Conservation (phyloP, 1,284 basidiomycete species). For the Malassezia pachydermatis region DNA sequence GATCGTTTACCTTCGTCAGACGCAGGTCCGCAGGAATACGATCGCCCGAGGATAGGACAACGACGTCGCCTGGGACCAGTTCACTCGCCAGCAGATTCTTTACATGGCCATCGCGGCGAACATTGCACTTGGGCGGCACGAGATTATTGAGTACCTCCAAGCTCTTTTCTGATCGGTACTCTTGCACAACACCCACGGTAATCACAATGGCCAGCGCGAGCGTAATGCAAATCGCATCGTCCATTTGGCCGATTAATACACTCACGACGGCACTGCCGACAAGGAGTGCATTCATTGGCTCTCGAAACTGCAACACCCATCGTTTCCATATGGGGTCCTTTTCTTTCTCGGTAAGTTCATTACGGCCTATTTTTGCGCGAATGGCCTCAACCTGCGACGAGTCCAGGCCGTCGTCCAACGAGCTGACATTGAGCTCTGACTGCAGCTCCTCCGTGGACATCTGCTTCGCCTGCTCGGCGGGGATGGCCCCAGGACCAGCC, state of each 20-base stretch:
- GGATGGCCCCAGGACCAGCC: not conserved
- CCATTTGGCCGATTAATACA: conserved; percentile 78
- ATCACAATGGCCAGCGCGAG: conserved; percentile 87
- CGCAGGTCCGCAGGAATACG: conserved; percentile 87
- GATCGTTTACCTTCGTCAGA: conserved; percentile 63
- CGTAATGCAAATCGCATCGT: conserved; percentile 86
- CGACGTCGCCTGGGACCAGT: conserved; percentile 84
- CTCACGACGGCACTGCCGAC: conserved; percentile 78
- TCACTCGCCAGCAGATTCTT: conserved; percentile 75
- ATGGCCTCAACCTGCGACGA: conserved; percentile 21
- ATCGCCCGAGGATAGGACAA: conserved; percentile 76
- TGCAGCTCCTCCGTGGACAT: conserved; percentile 24
- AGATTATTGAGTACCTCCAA: conserved; percentile 90
- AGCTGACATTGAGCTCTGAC: conserved; percentile 22
- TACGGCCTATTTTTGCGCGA: conserved; percentile 48
- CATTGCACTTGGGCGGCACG: conserved; percentile 88
- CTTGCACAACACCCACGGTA: conserved; percentile 90
- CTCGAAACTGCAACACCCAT: conserved; percentile 84
- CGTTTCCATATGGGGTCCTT: conserved; percentile 70
- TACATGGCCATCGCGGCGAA: conserved; percentile 58
- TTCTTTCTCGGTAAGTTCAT: conserved; percentile 79
- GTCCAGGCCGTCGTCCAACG: conserved; percentile 25
- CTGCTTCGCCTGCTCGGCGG: conserved; percentile 23
- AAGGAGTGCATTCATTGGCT: conserved; percentile 79
- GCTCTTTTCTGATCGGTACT: conserved; percentile 85